Evolutionary conservation across 2,329 filamentous ascomycete genomes (phyloP).

Genomic region (Ceratocystis cacaofunesta): DNA sequence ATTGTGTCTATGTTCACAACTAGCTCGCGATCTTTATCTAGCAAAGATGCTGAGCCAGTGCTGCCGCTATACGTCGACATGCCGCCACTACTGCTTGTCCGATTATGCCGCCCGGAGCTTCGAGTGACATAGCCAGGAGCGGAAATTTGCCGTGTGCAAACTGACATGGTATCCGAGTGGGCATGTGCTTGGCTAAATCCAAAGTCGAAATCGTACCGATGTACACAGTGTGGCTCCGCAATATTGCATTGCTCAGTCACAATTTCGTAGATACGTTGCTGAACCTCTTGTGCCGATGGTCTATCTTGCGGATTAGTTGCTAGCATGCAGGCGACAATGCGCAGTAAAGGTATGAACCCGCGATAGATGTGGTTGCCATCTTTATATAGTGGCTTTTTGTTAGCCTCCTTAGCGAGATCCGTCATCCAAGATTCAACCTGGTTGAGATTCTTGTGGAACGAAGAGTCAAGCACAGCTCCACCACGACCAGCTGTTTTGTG

Average conservation of each 20-base stretch:
- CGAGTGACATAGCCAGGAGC: conserved; percentile 13
- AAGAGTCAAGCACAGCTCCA: conserved; percentile 50
- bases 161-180: conserved; percentile 16
- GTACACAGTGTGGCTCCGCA: conserved; percentile 39
- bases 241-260: conserved; percentile 35
- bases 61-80: conserved; percentile 25
- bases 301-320: conserved; percentile 36
- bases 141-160: conserved; percentile 20
- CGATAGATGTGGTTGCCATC: conserved; percentile 33
- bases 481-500: conserved; percentile 44
- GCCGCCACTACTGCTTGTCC: conserved; percentile 25
- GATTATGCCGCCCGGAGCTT: conserved; percentile 19
- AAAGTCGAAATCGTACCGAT: conserved; percentile 30
- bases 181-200: conserved; percentile 20
- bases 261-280: conserved; percentile 37
- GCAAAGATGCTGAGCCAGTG: conserved; percentile 7
- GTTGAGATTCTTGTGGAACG: conserved; percentile 55
- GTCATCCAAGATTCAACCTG: conserved; percentile 57
- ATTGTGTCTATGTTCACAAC: conserved; percentile 4
- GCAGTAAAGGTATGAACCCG: conserved; percentile 38
- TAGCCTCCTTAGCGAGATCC: conserved; percentile 43
- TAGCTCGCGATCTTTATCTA: conserved; percentile 11
- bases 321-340: conserved; percentile 41
- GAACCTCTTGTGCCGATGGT: conserved; percentile 38
- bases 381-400: conserved; percentile 28